Conservation (phyloP, 106 monocot genomes). For the Apostasia shenzhenica region DNA sequence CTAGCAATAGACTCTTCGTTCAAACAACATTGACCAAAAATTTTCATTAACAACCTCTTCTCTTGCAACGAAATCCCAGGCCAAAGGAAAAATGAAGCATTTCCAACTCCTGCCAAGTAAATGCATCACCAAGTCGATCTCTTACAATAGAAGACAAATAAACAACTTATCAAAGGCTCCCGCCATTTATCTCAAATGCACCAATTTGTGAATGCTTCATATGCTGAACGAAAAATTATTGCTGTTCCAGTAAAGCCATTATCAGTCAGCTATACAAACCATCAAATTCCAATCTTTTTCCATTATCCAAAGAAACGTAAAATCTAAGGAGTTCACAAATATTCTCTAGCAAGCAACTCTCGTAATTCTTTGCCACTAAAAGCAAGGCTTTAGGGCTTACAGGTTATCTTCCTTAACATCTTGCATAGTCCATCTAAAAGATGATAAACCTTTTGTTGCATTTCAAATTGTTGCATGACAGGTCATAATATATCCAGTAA, state of each 20-base stretch:
- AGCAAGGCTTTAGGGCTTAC: too few relatives aligned
- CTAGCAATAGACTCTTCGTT: not conserved
- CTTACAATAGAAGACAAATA: not conserved
- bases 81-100: not conserved
- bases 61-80: not conserved
- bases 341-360: not conserved
- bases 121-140: not conserved
- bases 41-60: not conserved
- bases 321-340: not conserved
- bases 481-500: too few relatives aligned
- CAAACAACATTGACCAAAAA: not conserved
- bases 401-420: too few relatives aligned
- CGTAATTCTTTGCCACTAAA: not conserved
- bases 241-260: too few relatives aligned
- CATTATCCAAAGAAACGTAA: not conserved
- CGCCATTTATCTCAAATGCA: not conserved
- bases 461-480: too few relatives aligned
- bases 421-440: too few relatives aligned
- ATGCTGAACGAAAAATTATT: too few relatives aligned
- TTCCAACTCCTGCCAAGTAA: not conserved
- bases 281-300: not conserved
- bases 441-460: too few relatives aligned
- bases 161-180: not conserved
- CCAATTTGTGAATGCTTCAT: too few relatives aligned
- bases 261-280: not conserved